Base-by-base conservation (phyloP, 2,329 filamentous ascomycete species). In the Aspergillus uvarum region DNA sequence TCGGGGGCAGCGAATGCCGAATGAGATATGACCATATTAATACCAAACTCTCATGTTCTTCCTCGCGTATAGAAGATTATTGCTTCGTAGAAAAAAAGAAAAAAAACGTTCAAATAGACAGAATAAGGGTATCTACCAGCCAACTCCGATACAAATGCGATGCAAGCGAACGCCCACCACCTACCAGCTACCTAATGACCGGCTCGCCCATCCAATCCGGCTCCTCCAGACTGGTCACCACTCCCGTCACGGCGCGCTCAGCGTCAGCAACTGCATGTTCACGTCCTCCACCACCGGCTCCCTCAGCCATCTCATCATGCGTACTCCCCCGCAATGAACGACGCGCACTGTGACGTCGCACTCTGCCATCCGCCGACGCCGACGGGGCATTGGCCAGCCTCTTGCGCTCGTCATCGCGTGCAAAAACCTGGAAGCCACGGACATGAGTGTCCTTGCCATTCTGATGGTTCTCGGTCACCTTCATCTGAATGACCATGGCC, bases 371-470 rank as follows among this genome's bases (percentile, higher is more conserved):
- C 12, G 72, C 73, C 38, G 71, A 73, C 29, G 72, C 73, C 38
- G 72, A 74, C 14, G 73, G 72, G 42, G 65, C 74, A 63, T 66
- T 67, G 7, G 63, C 68, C 44, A 71, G 64, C 3, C 70, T 68
- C 4, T 71, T 69, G 0, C 74, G 71, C 49, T 66, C 72, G 51
- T 80, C 77, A 61, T 82, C 79, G 31, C 71, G 73, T 14, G 85
- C 83, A 70, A 88, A 99, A 10, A 98, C 89, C 79, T 96, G 96
- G 75, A 99, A 85, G 2, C 92, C 94, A 16, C 95, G 85, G 24
- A 99, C 84, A 80, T 99, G 95, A n/a, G 95, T 99, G 74, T 99
- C 95, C 75, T 99, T 99, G 65, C 95, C 95, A 74, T 99, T 99
- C 78, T 99, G 95, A 75, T 99, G 95, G 72, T 99, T 99, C 79